Percentiles rank a stretch among this genome's conserved stretches.
Conservation (phyloP, 2,329 filamentous ascomycete species). For the Kalmusia sp. region DNA sequence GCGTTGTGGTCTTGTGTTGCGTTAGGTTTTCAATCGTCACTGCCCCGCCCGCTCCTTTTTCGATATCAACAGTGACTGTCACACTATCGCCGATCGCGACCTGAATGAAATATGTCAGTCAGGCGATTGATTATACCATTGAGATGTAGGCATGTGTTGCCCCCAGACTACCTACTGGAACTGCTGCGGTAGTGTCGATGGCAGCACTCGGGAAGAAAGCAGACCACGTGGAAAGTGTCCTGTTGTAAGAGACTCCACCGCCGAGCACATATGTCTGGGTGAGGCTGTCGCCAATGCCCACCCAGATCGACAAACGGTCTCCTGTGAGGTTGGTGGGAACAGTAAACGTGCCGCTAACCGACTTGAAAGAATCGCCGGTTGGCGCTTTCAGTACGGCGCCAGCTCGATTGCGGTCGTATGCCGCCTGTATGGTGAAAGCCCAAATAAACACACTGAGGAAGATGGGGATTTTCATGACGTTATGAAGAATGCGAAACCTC, state of each 20-base stretch:
- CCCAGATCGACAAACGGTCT: slow-evolving; percentile 30
- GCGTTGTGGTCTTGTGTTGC: slow-evolving; percentile 26
- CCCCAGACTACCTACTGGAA: slow-evolving; percentile 16
- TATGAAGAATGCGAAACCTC: neutral
- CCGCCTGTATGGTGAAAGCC: slow-evolving; percentile 22
- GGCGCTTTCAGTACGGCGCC: slow-evolving; percentile 36
- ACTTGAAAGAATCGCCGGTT: slow-evolving; percentile 26
- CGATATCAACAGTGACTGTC: slow-evolving; percentile 22
- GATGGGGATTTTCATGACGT: slow-evolving; percentile 20
- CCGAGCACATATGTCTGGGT: slow-evolving; percentile 30
- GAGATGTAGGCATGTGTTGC: too few species aligned
- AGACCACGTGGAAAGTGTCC: slow-evolving; percentile 24
- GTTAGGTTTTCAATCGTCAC: slow-evolving; percentile 34
- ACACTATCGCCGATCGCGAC: slow-evolving; percentile 27
- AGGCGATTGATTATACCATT: too few species aligned
- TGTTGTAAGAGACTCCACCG: slow-evolving; percentile 31
- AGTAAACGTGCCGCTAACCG: slow-evolving; percentile 31
- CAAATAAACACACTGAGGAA: slow-evolving; percentile 17
- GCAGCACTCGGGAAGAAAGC: slow-evolving; percentile 27
- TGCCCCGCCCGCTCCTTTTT: slow-evolving; percentile 19
- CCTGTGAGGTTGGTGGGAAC: slow-evolving; percentile 27
- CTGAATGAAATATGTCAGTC: too few species aligned
- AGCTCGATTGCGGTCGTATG: slow-evolving; percentile 31
- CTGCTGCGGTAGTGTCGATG: slow-evolving; percentile 25
- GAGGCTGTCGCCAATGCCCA: slow-evolving; percentile 29